A percentile compares a stretch with the other conserved stretches of the same genome.
These are phyloP conservation scores for Beauveria brongniartii DNA, from an alignment of 2,329 filamentous ascomycete genomes.

Conservation along the genomic window DNA sequence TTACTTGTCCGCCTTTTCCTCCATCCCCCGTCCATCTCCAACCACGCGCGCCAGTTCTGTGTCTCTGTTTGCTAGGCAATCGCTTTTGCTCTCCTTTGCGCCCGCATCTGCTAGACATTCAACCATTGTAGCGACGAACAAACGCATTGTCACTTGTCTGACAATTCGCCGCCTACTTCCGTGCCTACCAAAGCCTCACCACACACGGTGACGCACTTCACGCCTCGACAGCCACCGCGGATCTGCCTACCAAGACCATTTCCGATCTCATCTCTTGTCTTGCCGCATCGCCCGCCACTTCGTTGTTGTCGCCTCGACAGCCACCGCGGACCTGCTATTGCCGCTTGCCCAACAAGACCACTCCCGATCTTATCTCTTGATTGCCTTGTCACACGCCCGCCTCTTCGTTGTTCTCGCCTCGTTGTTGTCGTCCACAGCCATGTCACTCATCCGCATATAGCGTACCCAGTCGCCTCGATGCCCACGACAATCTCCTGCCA, in stretches of 20 bases:
- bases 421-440: background rate
- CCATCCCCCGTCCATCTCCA: background rate
- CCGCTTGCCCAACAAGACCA: background rate
- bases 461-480: background rate
- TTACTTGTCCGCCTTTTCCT: background rate
- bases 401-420: too few relatives aligned
- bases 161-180: background rate
- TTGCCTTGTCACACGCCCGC: background rate
- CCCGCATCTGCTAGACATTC: constrained; percentile 5
- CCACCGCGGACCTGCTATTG: background rate
- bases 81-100: background rate
- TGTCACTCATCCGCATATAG: constrained; percentile 6
- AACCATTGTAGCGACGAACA: constrained; percentile 6
- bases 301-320: background rate
- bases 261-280: too few relatives aligned
- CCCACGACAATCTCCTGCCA: background rate
- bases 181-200: background rate
- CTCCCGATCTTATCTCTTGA: background rate
- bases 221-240: too few relatives aligned
- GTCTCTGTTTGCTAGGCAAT: background rate
- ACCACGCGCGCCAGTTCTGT: background rate
- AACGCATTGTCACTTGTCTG: background rate
- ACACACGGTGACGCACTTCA: background rate
- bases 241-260: too few relatives aligned
- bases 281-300: too few relatives aligned